These are phyloP conservation scores for Globisporangium middletonii DNA, from an alignment of 352 stramenopile species.

Conservation along the genomic window DNA sequence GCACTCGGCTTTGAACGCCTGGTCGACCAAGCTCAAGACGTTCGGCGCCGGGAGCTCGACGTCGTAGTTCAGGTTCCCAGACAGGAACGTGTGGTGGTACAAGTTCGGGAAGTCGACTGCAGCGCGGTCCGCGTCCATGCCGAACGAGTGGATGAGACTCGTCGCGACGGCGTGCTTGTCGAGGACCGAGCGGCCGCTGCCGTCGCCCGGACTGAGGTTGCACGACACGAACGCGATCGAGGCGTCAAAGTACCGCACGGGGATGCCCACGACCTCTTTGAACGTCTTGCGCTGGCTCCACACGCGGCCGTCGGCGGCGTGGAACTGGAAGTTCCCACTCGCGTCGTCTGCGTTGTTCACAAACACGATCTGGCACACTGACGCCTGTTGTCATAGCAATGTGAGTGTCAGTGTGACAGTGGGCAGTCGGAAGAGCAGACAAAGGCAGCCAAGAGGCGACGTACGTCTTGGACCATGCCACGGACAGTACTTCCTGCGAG, in stretches of 20 bases:
- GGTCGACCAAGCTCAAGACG: slow-evolving; percentile 43
- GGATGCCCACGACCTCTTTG: slow-evolving; percentile 72
- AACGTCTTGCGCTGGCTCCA: slow-evolving; percentile 76
- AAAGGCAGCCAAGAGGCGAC: neutral
- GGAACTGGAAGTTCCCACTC: slow-evolving; percentile 75
- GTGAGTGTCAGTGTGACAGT: neutral
- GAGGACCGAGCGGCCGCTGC: slow-evolving; percentile 24
- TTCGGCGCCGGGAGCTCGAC: slow-evolving; percentile 37
- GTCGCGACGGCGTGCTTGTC: slow-evolving; percentile 52
- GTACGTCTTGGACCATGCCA: slow-evolving; percentile 61
- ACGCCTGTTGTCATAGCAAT: slow-evolving; percentile 27
- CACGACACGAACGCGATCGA: slow-evolving; percentile 83
- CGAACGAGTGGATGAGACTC: slow-evolving; percentile 74
- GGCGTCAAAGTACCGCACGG: slow-evolving; percentile 77
- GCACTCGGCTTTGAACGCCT: slow-evolving; percentile 72
- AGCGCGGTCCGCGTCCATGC: slow-evolving; percentile 68
- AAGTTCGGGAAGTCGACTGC: slow-evolving; percentile 79
- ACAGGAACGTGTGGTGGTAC: slow-evolving; percentile 81
- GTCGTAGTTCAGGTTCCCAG: slow-evolving; percentile 79
- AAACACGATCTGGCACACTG: slow-evolving; percentile 81
- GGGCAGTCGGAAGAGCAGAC: neutral
- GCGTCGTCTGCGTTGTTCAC: slow-evolving; percentile 79
- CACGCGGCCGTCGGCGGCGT: slow-evolving; percentile 53
- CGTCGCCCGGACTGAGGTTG: slow-evolving; percentile 34
- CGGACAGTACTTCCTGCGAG: slow-evolving; percentile 56